Evolutionary conservation across 2,329 filamentous ascomycete genomes (phyloP).

Genomic region (Grosmannia serpens): DNA sequence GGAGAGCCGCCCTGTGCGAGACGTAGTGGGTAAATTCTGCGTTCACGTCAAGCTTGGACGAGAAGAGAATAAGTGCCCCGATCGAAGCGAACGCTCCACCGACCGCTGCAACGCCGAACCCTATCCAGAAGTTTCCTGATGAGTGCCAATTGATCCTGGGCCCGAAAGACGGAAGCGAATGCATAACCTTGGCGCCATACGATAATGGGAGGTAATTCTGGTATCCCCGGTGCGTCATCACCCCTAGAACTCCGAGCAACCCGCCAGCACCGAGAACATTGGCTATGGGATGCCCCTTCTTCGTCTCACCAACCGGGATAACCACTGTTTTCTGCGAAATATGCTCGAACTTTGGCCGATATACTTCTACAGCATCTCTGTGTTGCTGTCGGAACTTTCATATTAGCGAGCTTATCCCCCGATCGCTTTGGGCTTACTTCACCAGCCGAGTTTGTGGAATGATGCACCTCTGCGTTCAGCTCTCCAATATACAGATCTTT

Average conservation of each 20-base stretch:
- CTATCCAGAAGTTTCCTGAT: not conserved
- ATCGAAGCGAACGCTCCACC: not conserved
- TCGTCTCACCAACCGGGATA: not conserved
- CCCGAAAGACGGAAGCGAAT: not conserved
- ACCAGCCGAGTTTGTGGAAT: not conserved
- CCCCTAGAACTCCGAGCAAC: not conserved
- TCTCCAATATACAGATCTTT: not conserved
- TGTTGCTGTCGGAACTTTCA: not conserved
- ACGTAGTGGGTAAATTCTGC: not conserved
- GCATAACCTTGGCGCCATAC: not conserved
- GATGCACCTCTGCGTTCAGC: not conserved
- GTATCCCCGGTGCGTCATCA: not conserved
- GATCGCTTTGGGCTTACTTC: not conserved
- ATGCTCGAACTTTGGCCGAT: not conserved
- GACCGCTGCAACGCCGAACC: not conserved
- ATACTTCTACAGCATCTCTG: not conserved
- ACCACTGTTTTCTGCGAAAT: not conserved
- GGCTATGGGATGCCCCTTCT: not conserved
- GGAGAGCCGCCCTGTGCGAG: not conserved
- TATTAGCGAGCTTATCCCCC: not conserved
- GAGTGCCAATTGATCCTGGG: not conserved
- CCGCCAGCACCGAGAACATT: not conserved
- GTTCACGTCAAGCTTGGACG: not conserved
- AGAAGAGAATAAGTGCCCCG: not conserved
- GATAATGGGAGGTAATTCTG: not conserved